phyloP scores from a whole-genome alignment of 2,329 filamentous ascomycete species.

The Cordyceps cicadae region DNA sequence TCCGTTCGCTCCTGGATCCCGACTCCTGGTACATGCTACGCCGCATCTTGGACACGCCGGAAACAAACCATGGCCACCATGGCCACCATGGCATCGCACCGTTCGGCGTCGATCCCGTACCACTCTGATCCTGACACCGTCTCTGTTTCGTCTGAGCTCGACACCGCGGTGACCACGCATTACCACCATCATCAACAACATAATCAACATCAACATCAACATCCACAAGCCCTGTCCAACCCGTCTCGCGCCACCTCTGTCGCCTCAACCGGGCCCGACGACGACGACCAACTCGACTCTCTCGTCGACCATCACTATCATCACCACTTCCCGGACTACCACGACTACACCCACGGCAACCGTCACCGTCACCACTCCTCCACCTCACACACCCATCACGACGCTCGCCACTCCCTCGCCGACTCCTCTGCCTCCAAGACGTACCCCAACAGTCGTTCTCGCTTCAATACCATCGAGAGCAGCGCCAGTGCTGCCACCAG shows the following conservation, averaged over 20 bases:
- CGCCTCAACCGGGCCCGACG: not conserved
- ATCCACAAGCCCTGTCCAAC: not conserved
- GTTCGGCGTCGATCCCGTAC: constrained; percentile 5
- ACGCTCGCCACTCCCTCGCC: not conserved
- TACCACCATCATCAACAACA: not conserved
- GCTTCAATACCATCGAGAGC: constrained; percentile 5
- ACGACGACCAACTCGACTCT: constrained; percentile 5
- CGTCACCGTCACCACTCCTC: not conserved
- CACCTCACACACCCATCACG: not conserved
- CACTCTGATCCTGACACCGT: constrained; percentile 27
- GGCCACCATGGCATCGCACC: constrained; percentile 8
- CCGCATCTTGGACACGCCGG: not conserved
- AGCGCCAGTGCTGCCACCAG: constrained; percentile 14
- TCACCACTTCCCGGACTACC: constrained; percentile 3
- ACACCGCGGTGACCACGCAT: not conserved
- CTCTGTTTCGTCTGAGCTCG: constrained; percentile 20
- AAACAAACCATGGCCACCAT: constrained; percentile 10
- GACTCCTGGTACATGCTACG: constrained; percentile 1
- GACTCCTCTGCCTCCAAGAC: constrained; percentile 3
- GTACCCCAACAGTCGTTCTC: constrained; percentile 1
- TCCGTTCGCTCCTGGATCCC: not conserved
- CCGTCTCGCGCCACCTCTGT: not conserved
- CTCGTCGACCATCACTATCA: constrained; percentile 4
- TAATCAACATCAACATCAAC: too few species aligned
- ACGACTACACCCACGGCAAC: constrained; percentile 10